phyloP scores from a whole-genome alignment of 2,329 filamentous ascomycete species.

The Ceratocystis cacaofunesta region DNA sequence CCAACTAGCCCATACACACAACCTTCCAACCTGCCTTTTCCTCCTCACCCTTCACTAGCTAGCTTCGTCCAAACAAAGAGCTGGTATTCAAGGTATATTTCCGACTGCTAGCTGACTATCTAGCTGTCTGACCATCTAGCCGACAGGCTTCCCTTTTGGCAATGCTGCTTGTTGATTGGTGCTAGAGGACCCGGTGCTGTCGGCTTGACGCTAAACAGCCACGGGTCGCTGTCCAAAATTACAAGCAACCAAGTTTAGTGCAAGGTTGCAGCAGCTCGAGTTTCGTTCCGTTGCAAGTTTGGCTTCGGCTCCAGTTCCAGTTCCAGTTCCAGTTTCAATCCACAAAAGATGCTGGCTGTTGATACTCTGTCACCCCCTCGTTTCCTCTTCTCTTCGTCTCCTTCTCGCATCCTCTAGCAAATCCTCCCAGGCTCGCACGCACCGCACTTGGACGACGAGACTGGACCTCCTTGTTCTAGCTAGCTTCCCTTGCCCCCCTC shows the following conservation, averaged over 20 bases:
- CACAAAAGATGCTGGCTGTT: neutral
- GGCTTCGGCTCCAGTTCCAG: neutral
- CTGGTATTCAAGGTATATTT: no score
- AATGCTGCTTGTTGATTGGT: neutral
- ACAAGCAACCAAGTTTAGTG: neutral
- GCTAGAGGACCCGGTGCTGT: neutral
- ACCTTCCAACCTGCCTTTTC: neutral
- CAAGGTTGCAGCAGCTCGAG: neutral
- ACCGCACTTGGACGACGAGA: neutral
- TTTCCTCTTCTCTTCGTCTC: neutral
- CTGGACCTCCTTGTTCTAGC: neutral
- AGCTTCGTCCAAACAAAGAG: neutral
- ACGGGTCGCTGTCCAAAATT: neutral
- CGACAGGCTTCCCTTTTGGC: no score
- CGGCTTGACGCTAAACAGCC: neutral
- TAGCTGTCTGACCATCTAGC: no score
- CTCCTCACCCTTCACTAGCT: neutral
- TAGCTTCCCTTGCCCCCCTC: neutral
- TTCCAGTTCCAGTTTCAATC: neutral
- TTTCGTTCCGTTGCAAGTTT: neutral
- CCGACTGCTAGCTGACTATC: no score
- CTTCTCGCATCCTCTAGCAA: neutral
- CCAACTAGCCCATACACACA: neutral
- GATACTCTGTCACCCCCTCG: neutral
- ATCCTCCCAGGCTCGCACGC: neutral